Evolutionary conservation across 352 stramenopile species (phyloP).

Genomic region (Achlya hypogyna): DNA sequence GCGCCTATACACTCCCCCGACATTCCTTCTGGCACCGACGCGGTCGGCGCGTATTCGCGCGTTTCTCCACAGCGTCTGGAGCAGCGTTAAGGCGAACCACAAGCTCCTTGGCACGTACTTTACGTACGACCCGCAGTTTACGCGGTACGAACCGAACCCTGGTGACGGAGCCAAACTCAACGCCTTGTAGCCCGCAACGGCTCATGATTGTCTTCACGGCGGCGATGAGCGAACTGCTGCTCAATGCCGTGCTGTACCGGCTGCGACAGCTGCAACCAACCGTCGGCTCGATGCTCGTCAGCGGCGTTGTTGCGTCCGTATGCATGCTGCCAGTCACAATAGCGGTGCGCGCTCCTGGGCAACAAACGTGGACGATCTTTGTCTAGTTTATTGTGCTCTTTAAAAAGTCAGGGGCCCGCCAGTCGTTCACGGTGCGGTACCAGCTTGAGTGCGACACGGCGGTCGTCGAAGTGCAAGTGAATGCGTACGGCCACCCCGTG

Average conservation of each 20-base stretch:
- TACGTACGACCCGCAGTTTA: slow-evolving; percentile 65
- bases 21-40: not conserved
- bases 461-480: slow-evolving; percentile 47
- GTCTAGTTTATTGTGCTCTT: slow-evolving; percentile 51
- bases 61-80: slow-evolving; percentile 33
- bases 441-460: slow-evolving; percentile 53
- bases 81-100: slow-evolving; percentile 49
- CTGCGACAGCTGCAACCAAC: slow-evolving; percentile 40
- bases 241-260: slow-evolving; percentile 51
- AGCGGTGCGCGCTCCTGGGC: slow-evolving; percentile 11
- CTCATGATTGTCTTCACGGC: slow-evolving; percentile 63
- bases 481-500: slow-evolving; percentile 46
- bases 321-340: slow-evolving; percentile 56
- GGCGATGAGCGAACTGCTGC: slow-evolving; percentile 66
- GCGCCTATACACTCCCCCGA: slow-evolving; percentile 50
- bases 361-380: not conserved
- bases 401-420: slow-evolving; percentile 48
- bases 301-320: slow-evolving; percentile 43
- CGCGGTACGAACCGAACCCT: slow-evolving; percentile 21
- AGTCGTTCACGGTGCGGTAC: slow-evolving; percentile 56
- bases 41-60: slow-evolving; percentile 34
- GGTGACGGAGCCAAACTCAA: not conserved
- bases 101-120: slow-evolving; percentile 62
- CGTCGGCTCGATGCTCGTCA: slow-evolving; percentile 39
- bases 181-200: slow-evolving; percentile 26